Evolutionary conservation across 768 basidiomycete species (phyloP), one percentile per base, ranked within the genome.

Genomic region (Galerina sulciceps): DNA sequence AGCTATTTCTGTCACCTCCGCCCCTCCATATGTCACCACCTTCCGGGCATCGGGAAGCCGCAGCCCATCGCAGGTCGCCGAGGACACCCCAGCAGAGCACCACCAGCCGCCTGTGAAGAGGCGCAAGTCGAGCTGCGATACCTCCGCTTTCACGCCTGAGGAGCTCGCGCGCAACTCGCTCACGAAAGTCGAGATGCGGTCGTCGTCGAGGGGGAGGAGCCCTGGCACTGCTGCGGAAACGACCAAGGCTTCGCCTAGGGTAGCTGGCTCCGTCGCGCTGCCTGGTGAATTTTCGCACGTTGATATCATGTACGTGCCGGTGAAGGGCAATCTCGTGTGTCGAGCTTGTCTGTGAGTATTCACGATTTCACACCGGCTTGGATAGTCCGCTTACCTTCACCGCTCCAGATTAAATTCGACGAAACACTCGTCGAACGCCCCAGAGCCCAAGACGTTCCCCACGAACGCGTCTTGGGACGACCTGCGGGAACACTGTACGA

Each of bases 251-350:
- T n/a, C 55, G 20, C 3, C 53, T 40, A 51, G 49, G 54, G 15
- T 13, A 47, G 48, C 57, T 45, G 23, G 45, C 57, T 13, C 31
- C 38, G 34, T 45, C 34, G 41, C 11, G 15, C 63, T 45, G 20
- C 65, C 53, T 10, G 53, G 68, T 4, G 66, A 68, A 4, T 67
- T 75, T 42, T 53, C 66, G 8, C 73, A 75, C 52, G 69, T 77
- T 18, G 76, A 79, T 58, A 63, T 79, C 41, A 76, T 79, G 75
- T 79, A 75, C 54, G 50, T 71, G 23, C 66, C 69, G 6, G 45
- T 48, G 26, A 66, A 73, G 26, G 73, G 68, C 14, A 59, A 60
- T 31, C 64, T 77, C 4, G 69, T 74, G n/a, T 79, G 78, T 57
- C 71, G 76, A 15, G 74, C 73, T 36, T 79, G 78, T 55, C 56